Conservation (phyloP, 768 basidiomycete species). For the Bullera alba region DNA sequence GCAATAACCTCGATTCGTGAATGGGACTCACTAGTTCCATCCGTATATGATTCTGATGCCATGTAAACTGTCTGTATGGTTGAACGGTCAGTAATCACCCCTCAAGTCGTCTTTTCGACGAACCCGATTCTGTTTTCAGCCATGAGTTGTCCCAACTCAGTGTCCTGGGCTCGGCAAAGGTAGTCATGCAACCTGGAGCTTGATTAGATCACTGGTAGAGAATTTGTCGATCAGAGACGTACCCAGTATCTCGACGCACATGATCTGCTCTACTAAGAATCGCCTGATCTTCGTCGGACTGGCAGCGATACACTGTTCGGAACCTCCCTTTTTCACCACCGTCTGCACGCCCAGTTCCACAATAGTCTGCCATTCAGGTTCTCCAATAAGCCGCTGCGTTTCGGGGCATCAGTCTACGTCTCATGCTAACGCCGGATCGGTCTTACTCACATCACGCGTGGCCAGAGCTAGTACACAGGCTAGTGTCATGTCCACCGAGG, state of each 20-base stretch:
- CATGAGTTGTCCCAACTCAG: background rate
- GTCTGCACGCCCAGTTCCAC: slow-evolving; percentile 5
- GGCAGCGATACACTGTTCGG: slow-evolving; percentile 8
- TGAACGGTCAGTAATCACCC: no score
- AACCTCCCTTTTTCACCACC: slow-evolving; percentile 11
- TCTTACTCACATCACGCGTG: slow-evolving; percentile 23
- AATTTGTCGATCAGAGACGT: no score
- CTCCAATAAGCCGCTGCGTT: slow-evolving; percentile 12
- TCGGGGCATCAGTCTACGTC: background rate
- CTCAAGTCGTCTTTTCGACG: no score
- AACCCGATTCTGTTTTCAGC: no score
- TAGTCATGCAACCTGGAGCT: background rate
- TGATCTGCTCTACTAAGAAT: slow-evolving; percentile 28
- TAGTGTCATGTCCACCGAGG: slow-evolving; percentile 11
- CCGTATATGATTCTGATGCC: no score
- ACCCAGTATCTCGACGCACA: slow-evolving; percentile 22
- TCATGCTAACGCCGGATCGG: background rate
- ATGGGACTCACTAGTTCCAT: no score
- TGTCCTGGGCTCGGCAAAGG: background rate
- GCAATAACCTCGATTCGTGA: no score
- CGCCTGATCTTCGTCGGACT: slow-evolving; percentile 3
- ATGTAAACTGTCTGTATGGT: no score
- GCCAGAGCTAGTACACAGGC: slow-evolving; percentile 12
- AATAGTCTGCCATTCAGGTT: slow-evolving; percentile 14
- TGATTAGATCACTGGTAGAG: background rate